Percentiles rank a stretch among this genome's conserved stretches.
Conservation (phyloP, 768 basidiomycete species). For the Flagelloscypha sp. region DNA sequence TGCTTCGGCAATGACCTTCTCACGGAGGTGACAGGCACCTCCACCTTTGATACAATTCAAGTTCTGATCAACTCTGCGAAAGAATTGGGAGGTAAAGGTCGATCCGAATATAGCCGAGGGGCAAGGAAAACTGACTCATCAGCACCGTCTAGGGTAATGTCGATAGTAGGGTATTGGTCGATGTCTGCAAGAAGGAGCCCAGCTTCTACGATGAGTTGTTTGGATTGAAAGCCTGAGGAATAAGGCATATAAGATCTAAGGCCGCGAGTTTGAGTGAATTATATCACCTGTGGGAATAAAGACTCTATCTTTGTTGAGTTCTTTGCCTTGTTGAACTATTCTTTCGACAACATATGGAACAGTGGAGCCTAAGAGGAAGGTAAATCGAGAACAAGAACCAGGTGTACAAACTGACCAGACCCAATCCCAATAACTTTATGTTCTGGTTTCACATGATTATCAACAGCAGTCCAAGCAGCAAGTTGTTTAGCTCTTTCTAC, state of each 20-base stretch:
- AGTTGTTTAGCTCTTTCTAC: constrained; percentile 83
- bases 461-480: constrained; percentile 92
- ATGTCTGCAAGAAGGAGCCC: constrained; percentile 79
- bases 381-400: constrained; percentile 5
- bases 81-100: neutral
- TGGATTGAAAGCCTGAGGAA: constrained; percentile 80
- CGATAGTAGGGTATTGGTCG: constrained; percentile 80
- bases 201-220: constrained; percentile 82
- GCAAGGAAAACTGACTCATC: constrained; percentile 63
- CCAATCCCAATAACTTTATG: constrained; percentile 88
- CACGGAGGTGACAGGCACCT: constrained; percentile 91
- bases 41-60: constrained; percentile 97
- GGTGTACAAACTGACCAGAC: constrained; percentile 43
- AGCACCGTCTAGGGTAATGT: constrained; percentile 97
- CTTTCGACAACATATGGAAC: constrained; percentile 96
- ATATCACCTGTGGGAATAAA: constrained; percentile 78
- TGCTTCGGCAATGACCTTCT: constrained; percentile 97
- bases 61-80: constrained; percentile 65
- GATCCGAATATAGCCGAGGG: neutral
- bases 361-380: constrained; percentile 58
- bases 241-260: constrained; percentile 4
- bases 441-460: constrained; percentile 73
- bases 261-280: neutral
- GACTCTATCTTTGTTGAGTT: constrained; percentile 69
- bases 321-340: constrained; percentile 75